Evolutionary conservation across 2,329 filamentous ascomycete genomes (phyloP).

Genomic region (Berkeleyomyces rouxiae): DNA sequence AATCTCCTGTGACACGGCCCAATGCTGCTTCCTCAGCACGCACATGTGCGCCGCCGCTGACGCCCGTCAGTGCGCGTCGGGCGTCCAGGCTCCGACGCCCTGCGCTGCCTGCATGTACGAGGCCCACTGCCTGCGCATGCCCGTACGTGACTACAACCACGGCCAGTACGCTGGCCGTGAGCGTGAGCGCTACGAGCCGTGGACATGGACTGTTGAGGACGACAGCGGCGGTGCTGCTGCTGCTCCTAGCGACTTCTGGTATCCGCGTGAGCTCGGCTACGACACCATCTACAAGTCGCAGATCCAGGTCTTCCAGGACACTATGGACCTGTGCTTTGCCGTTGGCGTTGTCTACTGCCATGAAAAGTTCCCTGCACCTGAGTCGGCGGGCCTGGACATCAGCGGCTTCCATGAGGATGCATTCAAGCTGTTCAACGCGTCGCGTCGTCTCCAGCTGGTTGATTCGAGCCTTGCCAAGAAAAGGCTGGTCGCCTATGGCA

Average conservation of each 20-base stretch:
- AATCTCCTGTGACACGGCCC: not conserved
- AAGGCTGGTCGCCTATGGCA: not conserved
- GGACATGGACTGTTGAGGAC: not conserved
- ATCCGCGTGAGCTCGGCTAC: not conserved
- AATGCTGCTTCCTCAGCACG: not conserved
- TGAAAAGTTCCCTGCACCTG: not conserved
- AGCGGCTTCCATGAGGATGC: not conserved
- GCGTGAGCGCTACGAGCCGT: not conserved
- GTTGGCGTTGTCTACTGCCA: not conserved
- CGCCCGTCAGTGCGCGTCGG: not conserved
- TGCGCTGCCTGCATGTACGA: not conserved
- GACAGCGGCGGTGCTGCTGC: not conserved
- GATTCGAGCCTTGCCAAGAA: not conserved
- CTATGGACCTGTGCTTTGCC: slow-evolving; percentile 1
- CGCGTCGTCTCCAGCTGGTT: not conserved
- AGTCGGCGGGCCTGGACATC: not conserved
- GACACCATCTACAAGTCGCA: not conserved
- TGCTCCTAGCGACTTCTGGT: not conserved
- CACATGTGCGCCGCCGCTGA: not conserved
- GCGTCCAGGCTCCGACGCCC: not conserved
- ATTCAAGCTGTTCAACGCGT: not conserved
- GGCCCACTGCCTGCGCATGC: not conserved
- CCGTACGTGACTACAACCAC: not conserved
- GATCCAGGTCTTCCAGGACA: not conserved
- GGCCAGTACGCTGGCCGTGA: not conserved